These are phyloP conservation scores for Thelephora terrestris DNA, from an alignment of 1,284 basidiomycete genomes.

Conservation along the genomic window DNA sequence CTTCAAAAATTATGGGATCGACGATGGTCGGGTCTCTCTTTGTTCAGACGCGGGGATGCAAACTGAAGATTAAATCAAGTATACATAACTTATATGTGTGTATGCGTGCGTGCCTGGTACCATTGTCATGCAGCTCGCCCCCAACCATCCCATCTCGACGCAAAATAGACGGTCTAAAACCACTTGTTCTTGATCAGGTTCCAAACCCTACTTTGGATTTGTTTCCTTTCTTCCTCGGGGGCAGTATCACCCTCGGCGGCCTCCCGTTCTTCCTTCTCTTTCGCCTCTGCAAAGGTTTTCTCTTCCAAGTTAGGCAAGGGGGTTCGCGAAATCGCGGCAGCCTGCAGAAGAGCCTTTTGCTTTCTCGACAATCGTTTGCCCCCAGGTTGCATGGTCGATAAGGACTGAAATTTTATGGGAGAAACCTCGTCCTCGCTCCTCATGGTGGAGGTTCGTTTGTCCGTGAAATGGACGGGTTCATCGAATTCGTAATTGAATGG, in stretches of 20 bases:
- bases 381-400: slow-evolving; percentile 11
- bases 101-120: too few relatives aligned
- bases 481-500: neutral
- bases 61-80: too few relatives aligned
- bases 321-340: slow-evolving; percentile 18
- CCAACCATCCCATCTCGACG: too few relatives aligned
- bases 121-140: too few relatives aligned
- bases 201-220: slow-evolving; percentile 17
- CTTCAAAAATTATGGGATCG: too few relatives aligned
- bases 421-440: neutral
- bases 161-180: slow-evolving; percentile 4
- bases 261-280: slow-evolving; percentile 7
- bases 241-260: slow-evolving; percentile 4
- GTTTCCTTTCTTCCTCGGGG: slow-evolving; percentile 9
- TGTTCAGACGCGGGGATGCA: too few relatives aligned
- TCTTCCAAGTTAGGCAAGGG: slow-evolving; percentile 11
- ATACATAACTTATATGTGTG: too few relatives aligned
- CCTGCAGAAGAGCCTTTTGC: slow-evolving; percentile 7
- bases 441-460: neutral
- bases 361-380: slow-evolving; percentile 14
- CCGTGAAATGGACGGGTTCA: neutral
- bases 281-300: slow-evolving; percentile 3
- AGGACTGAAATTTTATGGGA: neutral
- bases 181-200: slow-evolving; percentile 17
- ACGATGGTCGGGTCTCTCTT: neutral